Conservation (phyloP, 306 rosid genomes). For the Geum urbanum region DNA sequence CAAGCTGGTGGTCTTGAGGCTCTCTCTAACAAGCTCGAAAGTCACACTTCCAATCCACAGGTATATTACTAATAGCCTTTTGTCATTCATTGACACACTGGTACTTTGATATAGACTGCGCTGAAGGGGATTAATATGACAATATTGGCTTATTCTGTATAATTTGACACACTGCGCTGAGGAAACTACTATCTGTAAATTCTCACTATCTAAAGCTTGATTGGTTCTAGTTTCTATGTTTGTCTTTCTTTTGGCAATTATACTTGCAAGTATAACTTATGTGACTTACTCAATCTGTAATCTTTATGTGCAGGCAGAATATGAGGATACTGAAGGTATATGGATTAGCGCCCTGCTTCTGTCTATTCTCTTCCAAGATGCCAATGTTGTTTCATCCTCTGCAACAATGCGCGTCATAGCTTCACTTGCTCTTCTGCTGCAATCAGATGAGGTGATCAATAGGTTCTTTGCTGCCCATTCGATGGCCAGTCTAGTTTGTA, state of each 20-base stretch:
- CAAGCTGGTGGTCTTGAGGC: conserved; percentile 91
- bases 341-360: conserved; percentile 86
- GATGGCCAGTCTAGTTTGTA: conserved; percentile 84
- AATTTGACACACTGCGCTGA: not conserved
- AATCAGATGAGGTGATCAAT: conserved; percentile 79
- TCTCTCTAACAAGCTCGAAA: conserved; percentile 65
- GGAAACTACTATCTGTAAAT: not conserved
- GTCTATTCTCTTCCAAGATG: conserved; percentile 83
- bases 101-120: not conserved
- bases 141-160: not conserved
- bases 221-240: not conserved
- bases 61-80: conserved; percentile 31
- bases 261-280: conserved; percentile 16
- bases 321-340: conserved; percentile 79
- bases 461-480: conserved; percentile 94
- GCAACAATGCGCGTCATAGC: conserved; percentile 70
- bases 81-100: not conserved
- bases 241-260: not conserved
- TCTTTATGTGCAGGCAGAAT: conserved; percentile 63
- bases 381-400: conserved; percentile 48
- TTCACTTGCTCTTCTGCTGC: conserved; percentile 67
- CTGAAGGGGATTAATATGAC: not conserved
- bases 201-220: not conserved
- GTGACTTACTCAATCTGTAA: conserved; percentile 29
- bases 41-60: conserved; percentile 73